Conservation (phyloP, 2,329 filamentous ascomycete species). For the Ceratocystis eucalypticola region DNA sequence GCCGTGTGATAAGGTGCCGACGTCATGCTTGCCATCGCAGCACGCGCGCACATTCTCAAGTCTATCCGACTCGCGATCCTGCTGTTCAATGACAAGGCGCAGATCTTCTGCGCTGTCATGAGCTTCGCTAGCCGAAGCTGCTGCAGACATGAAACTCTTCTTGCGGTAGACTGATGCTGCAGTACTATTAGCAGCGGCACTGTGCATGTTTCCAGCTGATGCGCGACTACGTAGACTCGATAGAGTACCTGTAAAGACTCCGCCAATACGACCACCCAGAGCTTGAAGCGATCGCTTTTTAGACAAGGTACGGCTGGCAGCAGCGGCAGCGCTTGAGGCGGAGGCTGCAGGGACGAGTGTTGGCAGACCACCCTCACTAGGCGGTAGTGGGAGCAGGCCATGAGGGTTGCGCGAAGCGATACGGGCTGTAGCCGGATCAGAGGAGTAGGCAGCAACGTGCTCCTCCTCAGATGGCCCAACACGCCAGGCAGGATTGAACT, state of each 20-base stretch:
- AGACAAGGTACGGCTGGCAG: conserved; percentile 23
- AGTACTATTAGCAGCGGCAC: not conserved
- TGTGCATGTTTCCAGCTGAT: conserved; percentile 12
- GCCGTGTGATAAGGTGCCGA: conserved; percentile 37
- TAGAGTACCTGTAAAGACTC: conserved; percentile 36
- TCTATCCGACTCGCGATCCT: conserved; percentile 62
- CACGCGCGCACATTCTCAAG: conserved; percentile 94
- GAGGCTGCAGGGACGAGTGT: not conserved
- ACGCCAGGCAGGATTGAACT: conserved; percentile 60
- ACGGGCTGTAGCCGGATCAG: conserved; percentile 11
- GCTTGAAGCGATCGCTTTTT: conserved; percentile 31
- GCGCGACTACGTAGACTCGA: conserved; percentile 41
- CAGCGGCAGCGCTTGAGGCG: conserved; percentile 26
- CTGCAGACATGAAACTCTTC: conserved; percentile 16
- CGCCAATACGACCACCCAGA: conserved; percentile 45
- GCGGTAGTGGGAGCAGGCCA: conserved; percentile 31
- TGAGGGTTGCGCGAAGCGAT: conserved; percentile 14
- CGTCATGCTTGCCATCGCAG: conserved; percentile 88
- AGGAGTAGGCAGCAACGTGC: conserved; percentile 13
- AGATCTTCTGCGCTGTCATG: conserved; percentile 76
- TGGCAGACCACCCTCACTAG: conserved; percentile 31
- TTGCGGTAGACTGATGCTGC: conserved; percentile 11
- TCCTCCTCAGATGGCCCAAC: conserved; percentile 16
- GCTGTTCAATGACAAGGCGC: conserved; percentile 61
- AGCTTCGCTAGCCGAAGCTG: conserved; percentile 42